Base-by-base conservation (phyloP, 139 green algal genomes). In the Yamagishiella unicocca region DNA sequence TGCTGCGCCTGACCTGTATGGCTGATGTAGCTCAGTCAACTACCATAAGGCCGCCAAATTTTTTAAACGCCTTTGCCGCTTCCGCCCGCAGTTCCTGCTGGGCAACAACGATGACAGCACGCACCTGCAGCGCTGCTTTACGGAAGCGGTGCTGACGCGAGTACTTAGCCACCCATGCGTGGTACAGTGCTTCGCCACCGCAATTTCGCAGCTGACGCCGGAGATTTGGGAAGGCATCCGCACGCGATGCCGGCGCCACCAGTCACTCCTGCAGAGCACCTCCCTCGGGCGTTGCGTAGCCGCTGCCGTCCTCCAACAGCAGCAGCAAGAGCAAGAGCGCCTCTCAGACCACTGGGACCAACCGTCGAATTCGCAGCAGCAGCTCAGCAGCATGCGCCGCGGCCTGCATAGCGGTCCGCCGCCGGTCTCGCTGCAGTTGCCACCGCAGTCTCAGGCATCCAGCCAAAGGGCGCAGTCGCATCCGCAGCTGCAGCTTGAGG, bases 101-200 rank as follows among this genome's bases (percentile, higher is more conserved):
- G 64, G 62, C n/a, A 77, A 38, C 42, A 10, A 50, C 8, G 61
- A 77, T 31, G 80, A 86, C 64, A 46, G 38, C 45, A 37, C 43
- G 5, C 62, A 86, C 43, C 22, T 86, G 31, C 43, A 86, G n/a
- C 80, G 80, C 22, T 86, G 64, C 31, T 38, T 86, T 22, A 86
- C 80, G 0, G 80, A 86, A 22, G 80, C 80, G 1, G 80, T 86
- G 43, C 64, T 86, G 1, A 78, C 80, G 1, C n/a, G 80, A 1
- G 80, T 86, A 43, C 80, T 86, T 21, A 78, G 64, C 64, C 80
- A 86, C 42, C 80, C 80, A 4, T 86, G 80, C 80, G 80, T 86
- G 0, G 80, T 86, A 22, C 80, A 86, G 80, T 86, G 80, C 80
- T 86, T 86, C 14, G 80, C 61, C 31, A 86, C 80, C 6, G 80